Base-by-base conservation (phyloP, 257 asterid species). In the Przewalskia tangutica region DNA sequence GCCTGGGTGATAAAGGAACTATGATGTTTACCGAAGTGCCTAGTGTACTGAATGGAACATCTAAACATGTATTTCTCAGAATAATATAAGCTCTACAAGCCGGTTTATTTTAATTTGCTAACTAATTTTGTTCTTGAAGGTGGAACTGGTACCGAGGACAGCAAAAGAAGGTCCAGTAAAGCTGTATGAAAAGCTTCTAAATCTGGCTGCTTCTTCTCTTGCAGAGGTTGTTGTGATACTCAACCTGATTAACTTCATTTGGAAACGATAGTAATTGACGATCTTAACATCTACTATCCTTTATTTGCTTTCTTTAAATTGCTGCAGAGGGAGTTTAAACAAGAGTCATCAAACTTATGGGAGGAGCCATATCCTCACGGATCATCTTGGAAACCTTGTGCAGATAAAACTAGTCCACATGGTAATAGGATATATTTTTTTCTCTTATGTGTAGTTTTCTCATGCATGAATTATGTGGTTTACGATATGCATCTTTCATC, bases 321-420 rank as follows among this genome's bases (percentile, higher is more conserved):
- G 34, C 11, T 65, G 1, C 87, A 96, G 99, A 89, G 83, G 79
- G 95, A 90, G 66, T 71, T 77, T 4, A 85, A 85, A 81, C 87
- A 82, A 71, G 87, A 85, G 16, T 86, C 62, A 70, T 83, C 94
- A 9, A 88, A 85, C 38, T 93, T 91, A 82, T 95, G 97, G 99
- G 89, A 89, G 88, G 97, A 91, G 67, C 87, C 88, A 38, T 84
- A 84, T 79, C 88, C 88, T 17, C 91, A 84, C 77, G 92, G 94
- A 55, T 88, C 94, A 38, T 20, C 77, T 38, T 96, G 99, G 98
- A 89, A 84, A 78, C 98, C 98, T 18, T 93, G 99, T 85, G 93
- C 99, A 56, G 87, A 90, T 85, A 81, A 83, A 86, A 87, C 77
- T 76, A 83, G 53, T 83, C 54, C 83, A 75, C 85, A 77, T 90